These are phyloP conservation scores for Inosperma sp. DNA, from an alignment of 768 basidiomycete species.

Conservation along the genomic window DNA sequence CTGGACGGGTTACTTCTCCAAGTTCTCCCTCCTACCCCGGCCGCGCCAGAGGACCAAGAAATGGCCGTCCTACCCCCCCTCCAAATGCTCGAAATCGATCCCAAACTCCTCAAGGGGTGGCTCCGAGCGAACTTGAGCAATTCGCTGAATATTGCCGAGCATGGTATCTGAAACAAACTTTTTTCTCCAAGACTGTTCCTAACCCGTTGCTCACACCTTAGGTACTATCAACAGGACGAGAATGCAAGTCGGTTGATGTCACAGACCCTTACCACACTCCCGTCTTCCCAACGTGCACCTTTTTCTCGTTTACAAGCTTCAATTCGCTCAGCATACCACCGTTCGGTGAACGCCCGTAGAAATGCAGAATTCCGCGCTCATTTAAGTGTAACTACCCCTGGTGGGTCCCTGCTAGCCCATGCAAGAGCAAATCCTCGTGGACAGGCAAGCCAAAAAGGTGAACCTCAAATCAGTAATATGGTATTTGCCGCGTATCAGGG, in stretches of 20 bases:
- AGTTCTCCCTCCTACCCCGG: slow-evolving; percentile 52
- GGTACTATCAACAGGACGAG: slow-evolving; percentile 84
- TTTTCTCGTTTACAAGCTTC: slow-evolving; percentile 85
- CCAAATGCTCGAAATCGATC: slow-evolving; percentile 60
- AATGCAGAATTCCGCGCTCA: slow-evolving; percentile 86
- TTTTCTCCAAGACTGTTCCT: slow-evolving; percentile 3
- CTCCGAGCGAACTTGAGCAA: slow-evolving; percentile 65
- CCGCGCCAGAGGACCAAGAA: slow-evolving; percentile 47
- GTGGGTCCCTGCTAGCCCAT: slow-evolving; percentile 73
- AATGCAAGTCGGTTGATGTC: slow-evolving; percentile 76
- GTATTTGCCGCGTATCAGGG: slow-evolving; percentile 3
- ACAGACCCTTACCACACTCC: slow-evolving; percentile 72
- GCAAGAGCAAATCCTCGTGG: slow-evolving; percentile 63
- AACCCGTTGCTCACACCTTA: slow-evolving; percentile 25
- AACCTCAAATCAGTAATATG: slow-evolving; percentile 6
- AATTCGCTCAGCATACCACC: slow-evolving; percentile 81
- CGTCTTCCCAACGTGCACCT: slow-evolving; percentile 79
- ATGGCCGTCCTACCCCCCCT: slow-evolving; percentile 53
- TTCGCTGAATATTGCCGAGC: slow-evolving; percentile 75
- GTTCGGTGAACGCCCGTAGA: slow-evolving; percentile 68
- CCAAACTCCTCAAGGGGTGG: slow-evolving; percentile 61
- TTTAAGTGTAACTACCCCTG: slow-evolving; percentile 70
- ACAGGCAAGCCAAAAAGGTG: slow-evolving; percentile 62
- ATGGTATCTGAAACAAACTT: slow-evolving; percentile 49
- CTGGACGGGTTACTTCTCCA: slow-evolving; percentile 44